Percentiles rank a stretch among this genome's conserved stretches.
phyloP scores from a whole-genome alignment of 2,329 filamentous ascomycete species.

The Pseudocercospora vitis region DNA sequence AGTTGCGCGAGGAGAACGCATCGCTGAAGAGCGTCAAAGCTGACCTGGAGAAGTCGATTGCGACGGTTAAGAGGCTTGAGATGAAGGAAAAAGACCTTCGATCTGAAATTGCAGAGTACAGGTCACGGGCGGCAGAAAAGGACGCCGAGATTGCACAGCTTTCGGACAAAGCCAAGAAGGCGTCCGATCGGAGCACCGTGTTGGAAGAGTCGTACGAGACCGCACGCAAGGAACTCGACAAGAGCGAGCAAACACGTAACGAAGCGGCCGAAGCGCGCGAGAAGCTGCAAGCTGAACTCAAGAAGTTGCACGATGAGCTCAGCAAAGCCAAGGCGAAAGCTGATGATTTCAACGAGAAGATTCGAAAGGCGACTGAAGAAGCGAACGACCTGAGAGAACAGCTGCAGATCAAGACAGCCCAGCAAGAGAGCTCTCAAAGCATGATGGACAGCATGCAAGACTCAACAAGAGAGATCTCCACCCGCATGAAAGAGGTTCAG shows the following conservation, averaged over 20 bases:
- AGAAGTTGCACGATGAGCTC: conserved; percentile 71
- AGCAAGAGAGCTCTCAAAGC: conserved; percentile 81
- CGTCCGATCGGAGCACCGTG: conserved; percentile 68
- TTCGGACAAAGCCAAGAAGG: conserved; percentile 74
- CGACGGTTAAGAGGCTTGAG: conserved; percentile 74
- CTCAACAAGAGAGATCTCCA: conserved; percentile 81
- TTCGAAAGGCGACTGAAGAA: conserved; percentile 67
- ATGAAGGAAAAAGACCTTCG: conserved; percentile 78
- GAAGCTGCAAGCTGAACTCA: conserved; percentile 68
- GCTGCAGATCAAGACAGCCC: conserved; percentile 76
- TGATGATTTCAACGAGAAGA: conserved; percentile 72
- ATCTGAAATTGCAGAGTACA: conserved; percentile 68
- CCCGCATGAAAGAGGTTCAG: conserved; percentile 87
- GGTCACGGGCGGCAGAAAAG: conserved; percentile 69
- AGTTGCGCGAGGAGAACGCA: conserved; percentile 72
- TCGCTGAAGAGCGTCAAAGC: conserved; percentile 73
- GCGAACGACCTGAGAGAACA: conserved; percentile 71
- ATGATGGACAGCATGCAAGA: conserved; percentile 91
- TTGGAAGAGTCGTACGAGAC: conserved; percentile 77
- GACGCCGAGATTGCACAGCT: conserved; percentile 75
- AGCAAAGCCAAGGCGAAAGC: conserved; percentile 57
- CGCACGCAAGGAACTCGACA: conserved; percentile 73
- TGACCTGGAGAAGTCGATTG: conserved; percentile 63
- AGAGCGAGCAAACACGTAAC: conserved; percentile 74
- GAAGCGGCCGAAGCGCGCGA: conserved; percentile 74